Percentiles rank a stretch among this genome's conserved stretches.
Conservation (phyloP, 2,329 filamentous ascomycete genomes). For the Fusarium algeriense region DNA sequence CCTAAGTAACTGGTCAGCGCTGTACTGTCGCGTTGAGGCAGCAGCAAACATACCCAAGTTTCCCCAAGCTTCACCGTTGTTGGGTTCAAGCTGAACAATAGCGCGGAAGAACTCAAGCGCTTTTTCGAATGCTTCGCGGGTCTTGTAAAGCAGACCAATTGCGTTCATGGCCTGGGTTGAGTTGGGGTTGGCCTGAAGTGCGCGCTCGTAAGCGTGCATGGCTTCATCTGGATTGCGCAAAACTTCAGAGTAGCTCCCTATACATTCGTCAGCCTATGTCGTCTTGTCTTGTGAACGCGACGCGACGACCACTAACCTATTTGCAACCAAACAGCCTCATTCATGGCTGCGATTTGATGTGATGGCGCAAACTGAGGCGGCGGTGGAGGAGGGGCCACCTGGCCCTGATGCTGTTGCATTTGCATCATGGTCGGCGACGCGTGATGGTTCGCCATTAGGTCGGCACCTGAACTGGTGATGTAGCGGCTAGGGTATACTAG, state of each 20-base stretch:
- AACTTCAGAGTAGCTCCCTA: constrained; percentile 87
- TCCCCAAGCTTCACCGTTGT: constrained; percentile 96
- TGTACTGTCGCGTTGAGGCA: constrained; percentile 10
- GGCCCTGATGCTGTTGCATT: constrained; percentile 71
- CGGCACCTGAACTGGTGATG: constrained; percentile 27
- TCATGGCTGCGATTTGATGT: constrained; percentile 81
- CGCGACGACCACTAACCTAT: constrained; percentile 76
- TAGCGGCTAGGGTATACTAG: constrained; percentile 33
- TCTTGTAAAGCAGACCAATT: constrained; percentile 90
- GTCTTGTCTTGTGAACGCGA: constrained; percentile 24
- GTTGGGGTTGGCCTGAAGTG: constrained; percentile 86
- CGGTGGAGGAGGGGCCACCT: constrained; percentile 66
- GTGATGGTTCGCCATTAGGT: constrained; percentile 80
- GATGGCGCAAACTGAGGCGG: constrained; percentile 67
- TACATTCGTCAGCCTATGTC: constrained; percentile 40
- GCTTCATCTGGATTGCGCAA: constrained; percentile 91
- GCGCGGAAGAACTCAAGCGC: constrained; percentile 93
- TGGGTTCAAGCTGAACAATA: constrained; percentile 88
- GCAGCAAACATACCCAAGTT: constrained; percentile 76
- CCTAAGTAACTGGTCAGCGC: constrained; percentile 63
- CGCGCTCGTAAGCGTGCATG: constrained; percentile 90
- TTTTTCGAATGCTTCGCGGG: constrained; percentile 92
- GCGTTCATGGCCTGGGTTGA: constrained; percentile 94
- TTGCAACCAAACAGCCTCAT: constrained; percentile 91
- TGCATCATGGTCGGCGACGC: constrained; percentile 84